Conservation (phyloP, 2,329 filamentous ascomycete genomes). For the Diplodia scrobiculata region DNA sequence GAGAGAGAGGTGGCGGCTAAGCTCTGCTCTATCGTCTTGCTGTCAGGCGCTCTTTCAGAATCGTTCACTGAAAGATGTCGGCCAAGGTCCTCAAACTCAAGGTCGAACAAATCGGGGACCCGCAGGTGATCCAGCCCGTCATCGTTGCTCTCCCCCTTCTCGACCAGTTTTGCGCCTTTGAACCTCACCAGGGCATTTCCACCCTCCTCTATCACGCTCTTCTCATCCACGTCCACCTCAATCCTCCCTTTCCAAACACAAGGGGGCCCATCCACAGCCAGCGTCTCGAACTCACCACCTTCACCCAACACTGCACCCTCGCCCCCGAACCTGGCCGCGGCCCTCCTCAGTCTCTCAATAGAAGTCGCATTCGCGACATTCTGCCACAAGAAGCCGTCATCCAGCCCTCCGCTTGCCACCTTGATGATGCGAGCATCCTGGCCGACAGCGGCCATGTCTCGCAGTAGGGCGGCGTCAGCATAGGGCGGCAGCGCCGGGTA, state of each 20-base stretch:
- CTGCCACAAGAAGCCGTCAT: constrained; percentile 77
- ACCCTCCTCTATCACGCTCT: constrained; percentile 66
- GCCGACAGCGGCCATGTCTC: constrained; percentile 76
- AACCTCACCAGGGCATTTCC: constrained; percentile 75
- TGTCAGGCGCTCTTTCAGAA: background rate
- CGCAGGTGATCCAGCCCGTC: constrained; percentile 46
- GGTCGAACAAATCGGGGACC: constrained; percentile 68
- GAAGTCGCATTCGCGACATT: constrained; percentile 65
- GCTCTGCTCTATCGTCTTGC: background rate
- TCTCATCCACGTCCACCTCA: constrained; percentile 61
- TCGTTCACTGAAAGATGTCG: background rate
- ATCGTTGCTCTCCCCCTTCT: constrained; percentile 43
- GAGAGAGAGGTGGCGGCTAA: background rate
- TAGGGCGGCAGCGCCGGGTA: constrained; percentile 70
- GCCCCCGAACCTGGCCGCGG: constrained; percentile 68
- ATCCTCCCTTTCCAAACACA: constrained; percentile 73
- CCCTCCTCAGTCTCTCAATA: constrained; percentile 53
- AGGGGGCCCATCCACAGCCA: constrained; percentile 78
- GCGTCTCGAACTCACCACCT: constrained; percentile 93
- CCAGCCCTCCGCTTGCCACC: constrained; percentile 85
- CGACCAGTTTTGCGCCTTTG: constrained; percentile 57
- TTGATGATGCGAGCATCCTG: constrained; percentile 93
- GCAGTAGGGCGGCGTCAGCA: constrained; percentile 60
- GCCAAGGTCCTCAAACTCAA: constrained; percentile 55
- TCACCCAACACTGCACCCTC: constrained; percentile 80